A percentile compares a stretch with the other conserved stretches of the same genome.
These are phyloP conservation scores for Nemania sp. DNA, from an alignment of 2,329 filamentous ascomycete species.

Conservation along the genomic window DNA sequence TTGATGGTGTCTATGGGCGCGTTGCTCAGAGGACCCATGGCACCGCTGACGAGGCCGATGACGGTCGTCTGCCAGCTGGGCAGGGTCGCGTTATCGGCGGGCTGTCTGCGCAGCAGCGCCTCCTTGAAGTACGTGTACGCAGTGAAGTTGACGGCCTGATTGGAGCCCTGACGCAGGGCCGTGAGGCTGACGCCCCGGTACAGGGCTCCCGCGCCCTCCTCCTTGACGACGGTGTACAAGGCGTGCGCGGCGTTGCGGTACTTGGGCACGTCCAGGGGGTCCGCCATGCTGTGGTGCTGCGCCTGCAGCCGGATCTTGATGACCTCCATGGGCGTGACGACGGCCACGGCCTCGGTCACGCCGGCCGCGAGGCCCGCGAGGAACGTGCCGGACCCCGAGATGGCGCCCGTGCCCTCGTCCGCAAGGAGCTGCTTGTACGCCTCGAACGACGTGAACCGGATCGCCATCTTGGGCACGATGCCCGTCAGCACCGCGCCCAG, in stretches of 20 bases:
- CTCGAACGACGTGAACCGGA: constrained; percentile 97
- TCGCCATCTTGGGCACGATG: constrained; percentile 99
- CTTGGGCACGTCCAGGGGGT: constrained; percentile 93
- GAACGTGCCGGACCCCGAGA: constrained; percentile 73
- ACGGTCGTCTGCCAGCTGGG: constrained; percentile 89
- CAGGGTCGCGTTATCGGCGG: constrained; percentile 46
- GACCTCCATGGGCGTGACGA: constrained; percentile 99
- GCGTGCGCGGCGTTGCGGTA: constrained; percentile 91
- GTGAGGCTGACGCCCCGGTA: constrained; percentile 95
- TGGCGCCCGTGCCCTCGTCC: constrained; percentile 65
- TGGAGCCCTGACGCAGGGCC: constrained; percentile 90
- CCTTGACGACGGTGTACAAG: constrained; percentile 84
- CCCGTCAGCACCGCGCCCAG: constrained; percentile 95
- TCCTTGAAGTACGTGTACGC: constrained; percentile 95
- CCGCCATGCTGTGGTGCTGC: constrained; percentile 96
- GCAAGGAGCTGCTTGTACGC: constrained; percentile 86
- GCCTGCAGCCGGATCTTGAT: constrained; percentile 98
- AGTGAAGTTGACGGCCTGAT: constrained; percentile 99
- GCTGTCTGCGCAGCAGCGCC: constrained; percentile 72
- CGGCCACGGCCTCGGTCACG: constrained; percentile 92
- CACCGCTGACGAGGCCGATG: constrained; percentile 88
- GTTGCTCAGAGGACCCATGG: constrained; percentile 94
- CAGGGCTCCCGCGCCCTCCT: constrained; percentile 85
- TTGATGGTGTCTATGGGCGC: constrained; percentile 99
- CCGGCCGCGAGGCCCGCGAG: constrained; percentile 82